Percentiles rank a stretch among this genome's conserved stretches.
Evolutionary conservation across 73 alveolate species (phyloP).

Genomic region (Paramecium bursaria): DNA sequence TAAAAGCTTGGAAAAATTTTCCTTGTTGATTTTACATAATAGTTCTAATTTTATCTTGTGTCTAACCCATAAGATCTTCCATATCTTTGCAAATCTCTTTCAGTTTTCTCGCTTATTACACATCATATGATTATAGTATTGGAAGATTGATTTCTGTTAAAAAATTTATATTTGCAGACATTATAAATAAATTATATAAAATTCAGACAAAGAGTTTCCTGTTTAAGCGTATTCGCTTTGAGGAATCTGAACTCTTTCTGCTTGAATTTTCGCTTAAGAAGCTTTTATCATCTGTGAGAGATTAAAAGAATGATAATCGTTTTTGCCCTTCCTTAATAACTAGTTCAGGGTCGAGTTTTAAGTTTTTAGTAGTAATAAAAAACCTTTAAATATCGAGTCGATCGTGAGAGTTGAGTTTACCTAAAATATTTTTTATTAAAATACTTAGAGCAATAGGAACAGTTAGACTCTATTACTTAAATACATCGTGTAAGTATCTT

Average conservation of each 20-base stretch:
- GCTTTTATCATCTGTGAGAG: background rate
- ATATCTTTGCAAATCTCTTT: slow-evolving; percentile 30
- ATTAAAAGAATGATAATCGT: slow-evolving; percentile 20
- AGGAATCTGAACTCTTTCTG: background rate
- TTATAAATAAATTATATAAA: no score
- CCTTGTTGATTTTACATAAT: slow-evolving; percentile 7
- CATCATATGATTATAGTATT: background rate
- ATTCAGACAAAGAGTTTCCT: background rate
- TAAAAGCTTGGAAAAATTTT: slow-evolving; percentile 17
- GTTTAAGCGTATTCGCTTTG: background rate
- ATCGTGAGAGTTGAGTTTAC: background rate
- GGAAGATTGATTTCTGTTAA: slow-evolving; percentile 43
- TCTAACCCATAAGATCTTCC: slow-evolving; percentile 32
- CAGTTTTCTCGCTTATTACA: slow-evolving; percentile 28
- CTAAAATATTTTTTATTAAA: background rate
- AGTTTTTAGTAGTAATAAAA: background rate
- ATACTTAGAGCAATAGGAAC: slow-evolving; percentile 43
- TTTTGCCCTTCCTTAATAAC: background rate
- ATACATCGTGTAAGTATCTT: background rate
- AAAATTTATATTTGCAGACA: background rate
- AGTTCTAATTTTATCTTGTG: background rate
- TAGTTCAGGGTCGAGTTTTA: slow-evolving; percentile 14
- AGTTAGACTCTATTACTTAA: background rate
- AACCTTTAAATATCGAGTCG: slow-evolving; percentile 31
- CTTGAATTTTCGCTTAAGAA: slow-evolving; percentile 21